Evolutionary conservation across 371 early-diverging fungal genomes (phyloP).

Genomic region (Blakeslea trispora): DNA sequence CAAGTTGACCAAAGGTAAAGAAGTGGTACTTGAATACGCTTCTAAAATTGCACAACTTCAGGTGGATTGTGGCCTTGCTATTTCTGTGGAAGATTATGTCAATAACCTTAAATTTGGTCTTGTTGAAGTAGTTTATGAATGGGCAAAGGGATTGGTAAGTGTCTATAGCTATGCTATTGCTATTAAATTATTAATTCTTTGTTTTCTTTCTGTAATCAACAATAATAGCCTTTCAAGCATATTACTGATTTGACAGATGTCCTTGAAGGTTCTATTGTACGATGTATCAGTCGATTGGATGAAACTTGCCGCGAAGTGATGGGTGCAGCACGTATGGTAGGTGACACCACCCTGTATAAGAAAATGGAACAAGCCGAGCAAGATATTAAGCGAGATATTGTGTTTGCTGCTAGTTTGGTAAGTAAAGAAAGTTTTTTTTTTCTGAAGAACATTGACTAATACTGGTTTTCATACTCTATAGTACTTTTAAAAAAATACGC

Average conservation of each 20-base stretch:
- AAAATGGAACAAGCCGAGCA: slow-evolving; percentile 95
- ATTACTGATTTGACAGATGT: slow-evolving; percentile 95
- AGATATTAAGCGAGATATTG: slow-evolving; percentile 97
- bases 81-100: slow-evolving; percentile 54
- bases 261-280: slow-evolving; percentile 96
- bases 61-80: slow-evolving; percentile 68
- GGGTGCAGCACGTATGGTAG: slow-evolving; percentile 93
- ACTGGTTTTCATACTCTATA: neutral
- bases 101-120: slow-evolving; percentile 79
- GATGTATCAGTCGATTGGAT: slow-evolving; percentile 96
- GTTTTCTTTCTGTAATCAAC: slow-evolving; percentile 9
- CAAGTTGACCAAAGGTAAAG: slow-evolving; percentile 60
- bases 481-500: neutral
- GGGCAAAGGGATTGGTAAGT: slow-evolving; percentile 90
- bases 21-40: slow-evolving; percentile 65
- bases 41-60: slow-evolving; percentile 75
- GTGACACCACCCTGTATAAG: slow-evolving; percentile 88
- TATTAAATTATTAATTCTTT: no score
- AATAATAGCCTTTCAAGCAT: slow-evolving; percentile 79
- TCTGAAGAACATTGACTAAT: neutral
- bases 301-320: slow-evolving; percentile 97
- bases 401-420: slow-evolving; percentile 95
- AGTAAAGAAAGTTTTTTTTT: slow-evolving; percentile 13
- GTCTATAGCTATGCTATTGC: no score
- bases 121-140: slow-evolving; percentile 97